Evolutionary conservation across 108 stramenopile genomes (phyloP).

Genomic region (Skeletonema grethae): DNA sequence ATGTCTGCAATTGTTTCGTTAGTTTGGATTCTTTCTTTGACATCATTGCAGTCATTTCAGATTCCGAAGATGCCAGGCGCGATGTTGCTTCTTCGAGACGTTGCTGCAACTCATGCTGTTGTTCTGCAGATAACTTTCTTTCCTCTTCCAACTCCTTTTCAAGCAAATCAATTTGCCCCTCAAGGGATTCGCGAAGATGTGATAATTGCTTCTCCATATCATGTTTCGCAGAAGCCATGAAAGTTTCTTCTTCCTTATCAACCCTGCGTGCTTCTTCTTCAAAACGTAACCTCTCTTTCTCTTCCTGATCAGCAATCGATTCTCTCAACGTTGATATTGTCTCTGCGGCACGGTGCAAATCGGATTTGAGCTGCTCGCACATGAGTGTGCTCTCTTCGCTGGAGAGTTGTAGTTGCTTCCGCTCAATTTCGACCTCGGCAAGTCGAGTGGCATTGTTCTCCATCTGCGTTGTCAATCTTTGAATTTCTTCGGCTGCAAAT

Average conservation of each 20-base stretch:
- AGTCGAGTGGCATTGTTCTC: slow-evolving; percentile 16
- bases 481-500: slow-evolving; percentile 6
- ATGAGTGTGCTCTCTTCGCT: slow-evolving; percentile 29
- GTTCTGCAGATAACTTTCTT: slow-evolving; percentile 30
- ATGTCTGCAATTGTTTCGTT: slow-evolving; percentile 37
- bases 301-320: slow-evolving; percentile 37
- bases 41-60: slow-evolving; percentile 34
- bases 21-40: slow-evolving; percentile 46
- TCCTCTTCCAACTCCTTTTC: slow-evolving; percentile 49
- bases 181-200: slow-evolving; percentile 36
- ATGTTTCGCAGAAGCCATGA: slow-evolving; percentile 29
- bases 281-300: slow-evolving; percentile 26
- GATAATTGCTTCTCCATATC: slow-evolving; percentile 46
- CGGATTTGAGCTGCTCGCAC: slow-evolving; percentile 36
- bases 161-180: slow-evolving; percentile 36
- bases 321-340: slow-evolving; percentile 36
- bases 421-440: slow-evolving; percentile 19
- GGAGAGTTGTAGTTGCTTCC: slow-evolving; percentile 20
- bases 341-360: slow-evolving; percentile 50
- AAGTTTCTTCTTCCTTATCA: slow-evolving; percentile 36
- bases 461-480: not conserved
- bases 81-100: slow-evolving; percentile 40
- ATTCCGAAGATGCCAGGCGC: slow-evolving; percentile 33
- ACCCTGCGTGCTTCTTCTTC: slow-evolving; percentile 33
- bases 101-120: slow-evolving; percentile 43